phyloP scores from a whole-genome alignment of 352 stramenopile genomes.

The Pythium utonaiense region DNA sequence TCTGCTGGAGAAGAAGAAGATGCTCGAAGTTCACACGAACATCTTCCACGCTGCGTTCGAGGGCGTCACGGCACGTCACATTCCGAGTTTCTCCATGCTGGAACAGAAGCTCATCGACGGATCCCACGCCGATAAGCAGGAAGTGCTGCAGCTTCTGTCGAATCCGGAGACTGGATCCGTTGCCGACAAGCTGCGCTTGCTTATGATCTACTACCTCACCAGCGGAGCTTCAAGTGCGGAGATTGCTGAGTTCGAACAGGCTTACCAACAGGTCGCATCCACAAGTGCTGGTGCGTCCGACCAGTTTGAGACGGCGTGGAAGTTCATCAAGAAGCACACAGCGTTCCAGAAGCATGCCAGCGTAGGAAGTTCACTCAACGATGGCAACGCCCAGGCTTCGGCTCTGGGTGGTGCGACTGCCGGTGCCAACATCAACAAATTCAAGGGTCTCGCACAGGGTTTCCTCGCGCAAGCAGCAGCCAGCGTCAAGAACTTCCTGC shows the following conservation, averaged over 20 bases:
- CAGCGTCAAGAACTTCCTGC: slow-evolving; percentile 86
- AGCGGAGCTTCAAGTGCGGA: slow-evolving; percentile 63
- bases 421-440: slow-evolving; percentile 66
- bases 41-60: slow-evolving; percentile 86
- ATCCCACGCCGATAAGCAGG: slow-evolving; percentile 59
- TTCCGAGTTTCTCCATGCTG: slow-evolving; percentile 81
- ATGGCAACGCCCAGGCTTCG: slow-evolving; percentile 14
- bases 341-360: slow-evolving; percentile 78
- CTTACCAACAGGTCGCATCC: slow-evolving; percentile 55
- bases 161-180: slow-evolving; percentile 61
- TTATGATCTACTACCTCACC: slow-evolving; percentile 87
- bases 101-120: slow-evolving; percentile 87
- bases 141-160: slow-evolving; percentile 67
- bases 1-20: slow-evolving; percentile 87
- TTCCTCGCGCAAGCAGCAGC: slow-evolving; percentile 77
- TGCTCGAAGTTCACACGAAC: slow-evolving; percentile 87
- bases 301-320: slow-evolving; percentile 57
- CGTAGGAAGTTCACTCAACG: slow-evolving; percentile 47
- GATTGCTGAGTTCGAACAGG: slow-evolving; percentile 73
- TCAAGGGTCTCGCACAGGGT: slow-evolving; percentile 79
- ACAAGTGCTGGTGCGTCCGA: slow-evolving; percentile 30
- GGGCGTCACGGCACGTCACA: slow-evolving; percentile 68
- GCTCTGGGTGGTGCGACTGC: slow-evolving; percentile 13
- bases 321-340: slow-evolving; percentile 78
- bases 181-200: slow-evolving; percentile 78